Evolutionary conservation across 805 yeast species (phyloP), one percentile per base, ranked within the genome.

Genomic region (Ogataea paraovalis): DNA sequence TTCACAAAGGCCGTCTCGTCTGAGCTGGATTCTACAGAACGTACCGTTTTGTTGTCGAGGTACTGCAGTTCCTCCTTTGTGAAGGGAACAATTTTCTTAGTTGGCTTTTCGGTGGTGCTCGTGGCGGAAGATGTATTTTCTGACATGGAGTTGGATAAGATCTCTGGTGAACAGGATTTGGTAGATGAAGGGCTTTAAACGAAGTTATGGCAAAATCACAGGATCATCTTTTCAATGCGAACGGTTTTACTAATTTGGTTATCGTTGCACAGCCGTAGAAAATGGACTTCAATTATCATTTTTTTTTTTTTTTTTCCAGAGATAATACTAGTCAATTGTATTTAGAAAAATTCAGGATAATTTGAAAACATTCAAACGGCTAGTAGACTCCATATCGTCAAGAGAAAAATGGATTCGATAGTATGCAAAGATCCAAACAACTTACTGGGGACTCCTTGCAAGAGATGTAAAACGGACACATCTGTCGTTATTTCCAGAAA

Each of bases 401-500:
- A 23, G 12, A 10, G 4, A 33, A 22, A 18, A 4, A 23, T 4
- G 13, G 37, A 28, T 41, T 27, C 37, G 7, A 14, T 7, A n/a
- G 13, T 7, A 7, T 34, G 21, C 21, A n/a, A n/a, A 2, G 32
- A 38, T 22, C 28, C 28, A 8, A 28, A 37, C n/a, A 20, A 38
- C 10, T 16, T 43, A 8, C 28, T 41, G 1, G 61, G 55, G 19
- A 48, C 53, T 1, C 34, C 45, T 7, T 82, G 85, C 56, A 72
- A 68, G 55, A 63, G 87, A 44, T 83, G 89, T 63, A 72, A 74
- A 43, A 56, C 51, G 1, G 70, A 62, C 7, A 55, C 53, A 0
- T 73, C 83, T 0, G 70, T 68, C 4, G 61, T 80, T 3, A 56
- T 70, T 1, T 73, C 87, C 2, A 66, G 95, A 43, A 82, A 82